Evolutionary conservation across 257 asterid species (phyloP), one percentile per base, ranked within the genome.

Genomic region (Solanum acaule): DNA sequence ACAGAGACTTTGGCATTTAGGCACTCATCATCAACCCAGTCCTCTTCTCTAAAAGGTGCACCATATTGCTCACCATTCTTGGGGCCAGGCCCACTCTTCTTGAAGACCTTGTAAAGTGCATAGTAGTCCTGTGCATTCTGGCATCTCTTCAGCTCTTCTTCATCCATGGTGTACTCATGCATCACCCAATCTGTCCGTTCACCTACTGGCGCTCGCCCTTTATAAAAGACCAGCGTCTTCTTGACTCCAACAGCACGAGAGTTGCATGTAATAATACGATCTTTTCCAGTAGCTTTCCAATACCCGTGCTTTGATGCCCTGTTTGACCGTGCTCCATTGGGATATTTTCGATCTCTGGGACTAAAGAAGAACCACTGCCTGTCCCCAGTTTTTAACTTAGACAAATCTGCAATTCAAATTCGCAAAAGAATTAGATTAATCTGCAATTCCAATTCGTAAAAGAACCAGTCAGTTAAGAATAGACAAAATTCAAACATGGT

Each of bases 71-170:
- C 99, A 2, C 99, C 98, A 85, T 96, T 96, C 90, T 96, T 97
- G n/a, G 99, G 99, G 68, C 99, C 99, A 34, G 98, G 93, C 18
- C 99, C 99, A 88, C 99, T 97, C 91, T 97, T 97, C 92, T 96
- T 97, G 92, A 27, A 97, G 11, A 94, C 94, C 92, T 97, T 97
- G 95, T 94, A 97, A 18, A 97, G 90, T 12, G 96, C 99, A 89
- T 92, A 97, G 86, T 95, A 96, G 86, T 95, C 98, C 79, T 83
- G 91, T 34, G 86, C 95, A 46, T 78, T 70, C 10, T 42, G 77
- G 88, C 97, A 96, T 87, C 96, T 92, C 88, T 91, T 93, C 77
- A 97, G 90, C 95, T 95, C 99, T 46, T 89, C 96, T 86, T 95
- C 99, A 71, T 94, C 96, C 94, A 97, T 87, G 56, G 96, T 93